These are phyloP conservation scores for Medicago truncatula DNA, from an alignment of 306 rosid species.

Conservation along the genomic window DNA sequence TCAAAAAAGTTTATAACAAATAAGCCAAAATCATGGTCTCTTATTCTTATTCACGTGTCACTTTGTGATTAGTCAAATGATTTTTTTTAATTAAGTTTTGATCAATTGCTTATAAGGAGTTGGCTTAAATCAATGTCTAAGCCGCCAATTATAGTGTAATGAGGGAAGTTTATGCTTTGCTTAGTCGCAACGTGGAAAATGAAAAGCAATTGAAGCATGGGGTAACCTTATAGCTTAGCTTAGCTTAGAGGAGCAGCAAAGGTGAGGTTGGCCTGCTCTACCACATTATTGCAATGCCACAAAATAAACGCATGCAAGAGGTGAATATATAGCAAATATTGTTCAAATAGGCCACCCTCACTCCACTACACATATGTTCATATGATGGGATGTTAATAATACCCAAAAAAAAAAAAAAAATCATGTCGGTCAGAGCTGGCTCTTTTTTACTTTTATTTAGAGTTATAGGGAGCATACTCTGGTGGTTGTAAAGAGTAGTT, in stretches of 20 bases:
- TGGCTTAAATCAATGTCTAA: conserved; percentile 27
- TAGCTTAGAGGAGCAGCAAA: conserved; percentile 75
- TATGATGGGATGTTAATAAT: not conserved
- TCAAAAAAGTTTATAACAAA: not conserved
- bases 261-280: conserved; percentile 37
- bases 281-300: conserved; percentile 48
- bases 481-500: no score
- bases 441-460: no score
- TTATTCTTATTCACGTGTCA: conserved; percentile 13
- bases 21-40: not conserved
- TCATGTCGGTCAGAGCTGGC: no score
- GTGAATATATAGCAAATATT: conserved; percentile 1
- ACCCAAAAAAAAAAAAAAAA: no score
- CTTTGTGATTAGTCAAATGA: not conserved
- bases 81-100: not conserved
- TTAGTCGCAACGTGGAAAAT: conserved; percentile 43
- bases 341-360: not conserved
- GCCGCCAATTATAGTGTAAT: not conserved
- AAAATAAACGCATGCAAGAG: conserved; percentile 60
- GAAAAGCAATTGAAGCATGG: conserved; percentile 46
- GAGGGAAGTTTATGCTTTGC: conserved; percentile 38
- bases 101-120: conserved; percentile 7
- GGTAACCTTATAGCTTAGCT: conserved; percentile 57
- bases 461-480: no score
- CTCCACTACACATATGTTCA: not conserved